A percentile compares a stretch with the other conserved stretches of the same genome.
Conservation (phyloP, 1,139 yeast species). For the Debaryomyces psychrophilus region DNA sequence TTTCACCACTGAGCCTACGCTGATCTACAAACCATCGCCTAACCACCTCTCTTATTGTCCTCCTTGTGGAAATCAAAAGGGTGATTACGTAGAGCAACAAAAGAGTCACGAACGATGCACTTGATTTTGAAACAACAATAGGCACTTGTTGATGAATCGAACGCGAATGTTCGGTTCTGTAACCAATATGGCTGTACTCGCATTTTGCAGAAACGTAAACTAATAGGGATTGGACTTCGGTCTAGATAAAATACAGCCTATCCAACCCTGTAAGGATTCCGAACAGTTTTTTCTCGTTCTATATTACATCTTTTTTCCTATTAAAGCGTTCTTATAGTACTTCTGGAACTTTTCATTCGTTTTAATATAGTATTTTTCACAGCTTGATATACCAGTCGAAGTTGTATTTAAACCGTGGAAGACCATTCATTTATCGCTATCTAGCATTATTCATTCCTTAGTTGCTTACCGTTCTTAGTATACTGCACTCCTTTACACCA, state of each 20-base stretch:
- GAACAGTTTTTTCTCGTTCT: neutral
- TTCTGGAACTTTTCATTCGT: constrained; percentile 5
- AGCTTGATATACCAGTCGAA: neutral
- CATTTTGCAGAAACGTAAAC: constrained; percentile 3
- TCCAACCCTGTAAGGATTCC: neutral
- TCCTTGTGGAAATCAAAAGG: neutral
- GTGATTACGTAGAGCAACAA: neutral
- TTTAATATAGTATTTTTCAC: constrained; percentile 4
- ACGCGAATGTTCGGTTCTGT: constrained; percentile 2
- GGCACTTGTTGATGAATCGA: neutral
- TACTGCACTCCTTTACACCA: neutral
- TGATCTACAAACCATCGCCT: too few relatives aligned
- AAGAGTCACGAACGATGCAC: constrained; percentile 1
- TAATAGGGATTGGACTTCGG: neutral
- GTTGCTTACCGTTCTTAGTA: constrained; percentile 1
- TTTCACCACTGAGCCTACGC: too few relatives aligned
- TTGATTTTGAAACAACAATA: neutral
- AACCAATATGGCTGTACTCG: neutral
- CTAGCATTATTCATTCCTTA: neutral
- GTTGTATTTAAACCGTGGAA: constrained; percentile 5
- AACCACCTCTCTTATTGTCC: too few relatives aligned
- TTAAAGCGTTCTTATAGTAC: constrained; percentile 7
- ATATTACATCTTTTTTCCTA: constrained; percentile 4
- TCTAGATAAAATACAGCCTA: constrained; percentile 6
- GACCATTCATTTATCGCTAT: constrained; percentile 4